Percentiles rank a stretch among this genome's conserved stretches.
These are phyloP conservation scores for Brassica juncea DNA, from an alignment of 345 rosid species.

Conservation along the genomic window DNA sequence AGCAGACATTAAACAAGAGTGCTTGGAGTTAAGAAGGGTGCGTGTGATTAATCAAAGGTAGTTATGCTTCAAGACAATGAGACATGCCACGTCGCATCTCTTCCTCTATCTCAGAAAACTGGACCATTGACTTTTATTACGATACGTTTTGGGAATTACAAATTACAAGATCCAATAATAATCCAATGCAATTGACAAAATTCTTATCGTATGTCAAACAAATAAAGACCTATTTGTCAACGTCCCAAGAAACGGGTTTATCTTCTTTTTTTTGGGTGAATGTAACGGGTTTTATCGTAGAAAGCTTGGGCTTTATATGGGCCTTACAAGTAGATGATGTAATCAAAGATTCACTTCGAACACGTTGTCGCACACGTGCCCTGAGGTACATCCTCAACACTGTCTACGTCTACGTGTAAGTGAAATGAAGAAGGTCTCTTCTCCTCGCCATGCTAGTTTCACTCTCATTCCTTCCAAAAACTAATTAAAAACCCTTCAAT, in stretches of 20 bases:
- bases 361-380: constrained; percentile 30
- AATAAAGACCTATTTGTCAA: constrained; percentile 9
- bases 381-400: neutral
- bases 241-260: neutral
- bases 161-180: constrained; percentile 24
- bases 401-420: constrained; percentile 9
- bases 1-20: constrained; percentile 5
- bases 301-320: neutral
- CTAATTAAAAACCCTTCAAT: neutral
- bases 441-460: neutral
- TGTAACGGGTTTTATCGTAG: neutral
- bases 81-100: constrained; percentile 21
- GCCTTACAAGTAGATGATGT: neutral
- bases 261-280: no score
- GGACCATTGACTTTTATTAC: constrained; percentile 7
- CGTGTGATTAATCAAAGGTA: constrained; percentile 23
- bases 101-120: neutral
- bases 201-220: neutral
- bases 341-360: neutral
- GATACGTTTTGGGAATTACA: neutral
- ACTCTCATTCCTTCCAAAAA: neutral
- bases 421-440: neutral
- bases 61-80: constrained; percentile 31
- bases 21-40: neutral
- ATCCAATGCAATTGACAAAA: constrained; percentile 15